phyloP scores from a whole-genome alignment of 1,284 basidiomycete genomes.

The Golubevia sp. region DNA sequence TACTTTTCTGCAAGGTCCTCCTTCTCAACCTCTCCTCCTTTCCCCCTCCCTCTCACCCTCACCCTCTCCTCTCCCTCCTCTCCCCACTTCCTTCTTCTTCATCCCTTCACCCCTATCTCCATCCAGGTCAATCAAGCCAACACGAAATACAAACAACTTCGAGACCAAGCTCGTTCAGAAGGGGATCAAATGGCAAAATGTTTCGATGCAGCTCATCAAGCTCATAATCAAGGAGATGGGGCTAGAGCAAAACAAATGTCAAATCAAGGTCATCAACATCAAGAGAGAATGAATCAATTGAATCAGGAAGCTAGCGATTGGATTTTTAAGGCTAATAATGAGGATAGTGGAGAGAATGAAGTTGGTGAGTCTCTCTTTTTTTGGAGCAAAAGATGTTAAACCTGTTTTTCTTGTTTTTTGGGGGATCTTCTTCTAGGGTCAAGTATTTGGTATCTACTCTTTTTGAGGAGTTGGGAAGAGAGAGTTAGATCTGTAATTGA shows the following conservation, averaged over 20 bases:
- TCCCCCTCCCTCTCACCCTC: too few species aligned
- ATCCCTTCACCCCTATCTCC: neutral
- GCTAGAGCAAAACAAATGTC: slow-evolving; percentile 81
- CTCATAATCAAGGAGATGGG: slow-evolving; percentile 75
- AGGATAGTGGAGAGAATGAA: slow-evolving; percentile 14
- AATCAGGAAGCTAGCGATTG: slow-evolving; percentile 85
- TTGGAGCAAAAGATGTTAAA: too few species aligned
- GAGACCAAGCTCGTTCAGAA: slow-evolving; percentile 46
- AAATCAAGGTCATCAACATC: slow-evolving; percentile 80
- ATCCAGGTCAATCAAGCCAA: slow-evolving; percentile 53
- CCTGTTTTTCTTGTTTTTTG: too few species aligned
- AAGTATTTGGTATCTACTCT: too few species aligned
- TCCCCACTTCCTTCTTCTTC: too few species aligned
- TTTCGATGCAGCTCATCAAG: slow-evolving; percentile 62
- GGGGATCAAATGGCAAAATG: slow-evolving; percentile 53
- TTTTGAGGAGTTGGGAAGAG: too few species aligned
- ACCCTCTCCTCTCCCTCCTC: too few species aligned
- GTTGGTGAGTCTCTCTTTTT: slow-evolving; percentile 8
- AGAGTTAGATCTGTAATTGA: too few species aligned
- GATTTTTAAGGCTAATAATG: slow-evolving; percentile 71
- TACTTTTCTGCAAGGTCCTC: neutral
- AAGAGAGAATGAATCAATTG: slow-evolving; percentile 76
- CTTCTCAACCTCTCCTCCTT: neutral
- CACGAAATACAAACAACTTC: slow-evolving; percentile 46
- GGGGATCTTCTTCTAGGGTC: too few species aligned